phyloP scores from a whole-genome alignment of 169 alveolate species.

The Eimeria falciformis region DNA sequence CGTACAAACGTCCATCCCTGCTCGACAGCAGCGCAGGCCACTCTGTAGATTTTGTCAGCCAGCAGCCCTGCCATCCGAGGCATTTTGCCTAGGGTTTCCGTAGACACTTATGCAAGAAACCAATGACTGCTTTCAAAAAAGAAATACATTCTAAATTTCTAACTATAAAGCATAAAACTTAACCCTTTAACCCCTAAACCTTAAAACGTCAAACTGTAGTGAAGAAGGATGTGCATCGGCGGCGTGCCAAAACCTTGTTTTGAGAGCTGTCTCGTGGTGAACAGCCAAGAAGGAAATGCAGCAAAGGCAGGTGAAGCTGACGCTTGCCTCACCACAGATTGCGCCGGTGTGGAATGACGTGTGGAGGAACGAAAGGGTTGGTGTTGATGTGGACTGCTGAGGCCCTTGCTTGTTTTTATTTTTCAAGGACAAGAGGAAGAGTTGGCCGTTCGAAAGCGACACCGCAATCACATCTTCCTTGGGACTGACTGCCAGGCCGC shows the following conservation, averaged over 20 bases:
- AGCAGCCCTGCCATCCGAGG: too few species aligned
- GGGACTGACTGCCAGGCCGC: constrained; percentile 66
- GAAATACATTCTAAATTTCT: too few species aligned
- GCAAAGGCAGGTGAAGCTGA: too few species aligned
- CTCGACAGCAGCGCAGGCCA: constrained; percentile 67
- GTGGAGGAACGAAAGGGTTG: constrained; percentile 83
- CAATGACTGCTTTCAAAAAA: too few species aligned
- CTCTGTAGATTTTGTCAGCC: too few species aligned
- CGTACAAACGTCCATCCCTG: constrained; percentile 94
- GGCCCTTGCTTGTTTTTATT: constrained; percentile 72
- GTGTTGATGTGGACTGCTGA: constrained; percentile 75
- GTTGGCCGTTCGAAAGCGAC: constrained; percentile 83
- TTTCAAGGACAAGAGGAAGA: constrained; percentile 76
- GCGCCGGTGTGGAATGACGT: constrained; percentile 89
- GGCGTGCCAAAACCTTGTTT: too few species aligned
- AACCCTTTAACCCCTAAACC: constrained; percentile 13
- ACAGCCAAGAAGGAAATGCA: too few species aligned
- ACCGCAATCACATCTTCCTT: constrained; percentile 85
- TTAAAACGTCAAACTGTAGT: neutral
- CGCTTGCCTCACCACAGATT: constrained; percentile 25
- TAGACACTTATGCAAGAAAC: too few species aligned
- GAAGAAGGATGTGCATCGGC: neutral
- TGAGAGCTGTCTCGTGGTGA: too few species aligned
- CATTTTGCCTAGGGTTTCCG: too few species aligned
- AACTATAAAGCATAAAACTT: neutral